phyloP scores from a whole-genome alignment of 495 filamentous ascomycete genomes.

The Penicillium riverlandense region DNA sequence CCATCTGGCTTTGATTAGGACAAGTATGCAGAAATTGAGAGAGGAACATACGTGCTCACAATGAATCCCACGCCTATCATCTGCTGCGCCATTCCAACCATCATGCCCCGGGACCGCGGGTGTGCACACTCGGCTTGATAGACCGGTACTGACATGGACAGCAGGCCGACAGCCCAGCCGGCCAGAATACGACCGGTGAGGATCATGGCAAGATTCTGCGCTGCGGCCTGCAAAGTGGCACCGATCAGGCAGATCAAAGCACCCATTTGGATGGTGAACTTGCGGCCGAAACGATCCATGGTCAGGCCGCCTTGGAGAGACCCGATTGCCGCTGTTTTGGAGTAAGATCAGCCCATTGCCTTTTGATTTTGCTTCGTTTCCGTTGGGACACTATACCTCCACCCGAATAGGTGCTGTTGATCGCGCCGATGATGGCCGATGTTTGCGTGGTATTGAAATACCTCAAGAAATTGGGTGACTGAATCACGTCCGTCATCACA shows the following conservation, averaged over 20 bases:
- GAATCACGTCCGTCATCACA: constrained; percentile 51
- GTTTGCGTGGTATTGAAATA: constrained; percentile 43
- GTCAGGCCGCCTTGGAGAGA: constrained; percentile 29
- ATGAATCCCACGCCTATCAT: constrained; percentile 53
- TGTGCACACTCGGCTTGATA: constrained; percentile 50
- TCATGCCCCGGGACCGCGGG: constrained; percentile 45
- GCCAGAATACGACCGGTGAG: constrained; percentile 55
- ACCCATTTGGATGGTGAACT: constrained; percentile 49
- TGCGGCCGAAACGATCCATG: constrained; percentile 41
- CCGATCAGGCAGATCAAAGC: constrained; percentile 48
- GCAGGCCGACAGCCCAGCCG: constrained; percentile 54
- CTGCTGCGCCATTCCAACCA: constrained; percentile 53
- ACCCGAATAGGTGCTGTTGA: constrained; percentile 50
- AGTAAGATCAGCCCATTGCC: neutral
- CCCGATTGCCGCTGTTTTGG: constrained; percentile 18
- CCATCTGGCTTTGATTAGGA: constrained; percentile 30
- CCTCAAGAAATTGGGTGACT: constrained; percentile 36
- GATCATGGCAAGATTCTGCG: constrained; percentile 48
- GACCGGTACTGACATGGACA: constrained; percentile 52
- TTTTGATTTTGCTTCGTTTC: no score
- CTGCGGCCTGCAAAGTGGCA: constrained; percentile 47
- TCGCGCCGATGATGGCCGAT: constrained; percentile 46
- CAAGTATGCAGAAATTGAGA: neutral
- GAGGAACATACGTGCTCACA: constrained; percentile 33
- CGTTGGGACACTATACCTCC: constrained; percentile 24